These are phyloP conservation scores for Pseudogymnoascus sp. DNA, from an alignment of 2,329 filamentous ascomycete genomes.

Conservation along the genomic window DNA sequence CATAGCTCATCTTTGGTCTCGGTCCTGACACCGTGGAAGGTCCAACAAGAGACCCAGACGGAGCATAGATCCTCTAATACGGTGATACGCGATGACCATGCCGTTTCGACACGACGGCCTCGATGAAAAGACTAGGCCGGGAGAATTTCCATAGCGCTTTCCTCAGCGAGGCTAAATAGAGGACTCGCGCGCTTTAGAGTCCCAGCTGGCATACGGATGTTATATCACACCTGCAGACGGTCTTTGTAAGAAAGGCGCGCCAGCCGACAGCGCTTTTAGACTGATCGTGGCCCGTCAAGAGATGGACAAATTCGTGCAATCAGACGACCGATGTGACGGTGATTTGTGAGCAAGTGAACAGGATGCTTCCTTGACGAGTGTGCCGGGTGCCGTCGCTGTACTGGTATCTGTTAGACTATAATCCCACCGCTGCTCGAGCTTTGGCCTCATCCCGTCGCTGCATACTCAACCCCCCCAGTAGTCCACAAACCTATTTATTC, in stretches of 20 bases:
- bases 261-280: background rate
- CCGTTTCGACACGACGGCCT: background rate
- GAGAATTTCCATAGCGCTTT: background rate
- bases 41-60: background rate
- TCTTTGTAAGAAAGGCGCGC: background rate
- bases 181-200: background rate
- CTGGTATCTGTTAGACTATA: background rate
- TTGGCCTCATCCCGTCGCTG: too few species aligned
- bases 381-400: background rate
- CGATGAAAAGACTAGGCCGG: background rate
- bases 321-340: background rate
- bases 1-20: background rate
- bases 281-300: background rate
- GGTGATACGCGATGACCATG: background rate
- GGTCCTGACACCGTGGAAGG: background rate
- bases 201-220: background rate
- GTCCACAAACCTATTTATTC: background rate
- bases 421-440: background rate
- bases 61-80: background rate
- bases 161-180: background rate
- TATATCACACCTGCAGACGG: background rate
- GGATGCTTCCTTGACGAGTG: background rate
- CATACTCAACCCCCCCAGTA: background rate
- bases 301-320: background rate
- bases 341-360: background rate